Base-by-base conservation (phyloP, 176 grass and related monocot genomes). In the Echinochloa phyllopogon region DNA sequence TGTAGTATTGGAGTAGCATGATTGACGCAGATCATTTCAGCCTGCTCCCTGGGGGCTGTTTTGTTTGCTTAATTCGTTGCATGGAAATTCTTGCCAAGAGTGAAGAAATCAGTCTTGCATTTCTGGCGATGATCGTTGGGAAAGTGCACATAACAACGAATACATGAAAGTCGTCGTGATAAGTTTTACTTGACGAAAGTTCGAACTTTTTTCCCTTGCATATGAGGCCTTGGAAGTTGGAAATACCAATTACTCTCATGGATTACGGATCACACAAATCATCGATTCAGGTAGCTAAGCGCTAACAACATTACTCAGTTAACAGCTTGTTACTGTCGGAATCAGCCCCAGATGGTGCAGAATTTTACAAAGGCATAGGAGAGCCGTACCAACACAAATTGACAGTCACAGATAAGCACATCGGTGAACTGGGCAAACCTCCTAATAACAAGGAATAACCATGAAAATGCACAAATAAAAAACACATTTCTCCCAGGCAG, bases 361-460 rank as follows among this genome's bases (percentile, higher is more conserved):
- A 80, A 80, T 60, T 74, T 66, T 89, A 85, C 87, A n/a, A 85
- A 87, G 50, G 69, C 42, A 72, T 64, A 64, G 21, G 12, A 52
- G 17, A 80, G 69, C 50, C 82, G 74, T 60, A 59, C 16, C 29
- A 39, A 40, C 66, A 72, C 49, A 65, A 68, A 69, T 76, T 56
- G 36, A 66, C 42, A 53, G 25, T 25, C 70, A 83, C 50, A 83
- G 39, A 87, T 50, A 60, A 79, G 60, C 48, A 78, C 72, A 68
- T 86, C 66, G 65, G 74, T 68, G 67, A 74, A 79, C 13, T 79
- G 27, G 49, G 57, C 65, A 77, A 82, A 78, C 18, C 27, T 77
- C 38, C 55, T 17, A 44, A 50, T 44, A 72, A 82, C 79, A 87
- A 74, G 49, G 33, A 78, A 87, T 29, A 74, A 74, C 66, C 69